phyloP scores from a whole-genome alignment of 2,329 filamentous ascomycete species.

The Arthroderma sp. region DNA sequence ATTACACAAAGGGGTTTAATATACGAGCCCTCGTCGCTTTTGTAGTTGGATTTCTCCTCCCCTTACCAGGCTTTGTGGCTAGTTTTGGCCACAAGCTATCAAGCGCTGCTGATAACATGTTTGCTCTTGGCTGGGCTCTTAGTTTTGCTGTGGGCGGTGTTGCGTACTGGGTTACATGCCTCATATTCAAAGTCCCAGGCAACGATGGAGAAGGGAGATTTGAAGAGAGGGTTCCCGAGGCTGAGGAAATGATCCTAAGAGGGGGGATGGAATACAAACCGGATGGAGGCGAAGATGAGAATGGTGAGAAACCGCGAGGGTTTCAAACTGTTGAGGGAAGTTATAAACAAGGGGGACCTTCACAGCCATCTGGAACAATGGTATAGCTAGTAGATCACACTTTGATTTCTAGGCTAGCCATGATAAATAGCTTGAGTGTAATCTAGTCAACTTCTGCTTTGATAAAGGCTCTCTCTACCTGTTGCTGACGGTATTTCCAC shows the following conservation, averaged over 20 bases:
- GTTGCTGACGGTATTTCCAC: background rate
- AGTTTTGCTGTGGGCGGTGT: slow-evolving; percentile 14
- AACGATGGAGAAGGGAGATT: slow-evolving; percentile 5
- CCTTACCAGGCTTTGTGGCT: slow-evolving; percentile 12
- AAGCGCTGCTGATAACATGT: slow-evolving; percentile 12
- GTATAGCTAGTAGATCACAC: background rate
- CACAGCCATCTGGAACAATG: background rate
- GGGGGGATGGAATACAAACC: background rate
- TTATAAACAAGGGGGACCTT: background rate
- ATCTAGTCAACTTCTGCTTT: background rate
- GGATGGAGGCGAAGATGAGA: background rate
- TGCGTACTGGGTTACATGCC: slow-evolving; percentile 11
- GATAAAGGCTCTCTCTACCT: background rate
- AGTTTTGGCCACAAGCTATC: slow-evolving; percentile 11
- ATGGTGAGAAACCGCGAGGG: background rate
- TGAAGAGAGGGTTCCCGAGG: slow-evolving; percentile 7
- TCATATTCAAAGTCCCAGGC: slow-evolving; percentile 9
- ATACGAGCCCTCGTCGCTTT: slow-evolving; percentile 14
- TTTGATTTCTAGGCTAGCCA: background rate
- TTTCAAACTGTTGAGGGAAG: background rate
- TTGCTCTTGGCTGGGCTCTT: slow-evolving; percentile 14
- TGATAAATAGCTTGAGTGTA: background rate
- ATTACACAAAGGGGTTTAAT: slow-evolving; percentile 23
- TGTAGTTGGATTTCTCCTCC: slow-evolving; percentile 13
- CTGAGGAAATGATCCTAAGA: slow-evolving; percentile 4